Conservation (phyloP, 164 flowering plant species). For the Nymphaea colorata region DNA sequence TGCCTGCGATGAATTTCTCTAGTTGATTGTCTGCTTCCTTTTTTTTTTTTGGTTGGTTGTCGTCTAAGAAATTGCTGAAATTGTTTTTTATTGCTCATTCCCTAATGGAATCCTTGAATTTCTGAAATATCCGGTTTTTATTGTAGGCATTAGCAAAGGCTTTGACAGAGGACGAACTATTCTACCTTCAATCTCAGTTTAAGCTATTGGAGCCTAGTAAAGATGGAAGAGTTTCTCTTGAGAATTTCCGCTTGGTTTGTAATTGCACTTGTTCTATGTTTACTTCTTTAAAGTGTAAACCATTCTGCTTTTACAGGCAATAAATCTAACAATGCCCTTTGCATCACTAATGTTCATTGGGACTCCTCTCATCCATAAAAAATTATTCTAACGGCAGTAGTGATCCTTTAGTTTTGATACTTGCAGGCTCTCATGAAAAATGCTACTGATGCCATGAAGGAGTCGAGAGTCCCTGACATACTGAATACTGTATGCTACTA, state of each 20-base stretch:
- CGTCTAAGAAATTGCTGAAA: no score
- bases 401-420: not conserved
- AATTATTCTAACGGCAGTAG: not conserved
- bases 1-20: no score
- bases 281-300: no score
- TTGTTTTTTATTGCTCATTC: no score
- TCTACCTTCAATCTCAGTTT: slow-evolving; percentile 64
- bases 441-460: slow-evolving; percentile 88
- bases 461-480: slow-evolving; percentile 66
- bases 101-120: no score
- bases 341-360: no score
- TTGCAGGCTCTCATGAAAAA: slow-evolving; percentile 65
- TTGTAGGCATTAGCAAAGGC: slow-evolving; percentile 87
- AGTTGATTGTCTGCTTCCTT: no score
- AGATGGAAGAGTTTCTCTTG: slow-evolving; percentile 52
- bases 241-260: slow-evolving; percentile 48
- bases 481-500: slow-evolving; percentile 37
- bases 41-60: no score
- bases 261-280: not conserved
- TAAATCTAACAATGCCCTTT: no score
- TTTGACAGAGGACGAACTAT: slow-evolving; percentile 58
- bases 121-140: no score
- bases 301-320: no score
- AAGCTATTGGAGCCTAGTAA: slow-evolving; percentile 49
- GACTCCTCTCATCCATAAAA: no score